phyloP scores from a whole-genome alignment of 2,329 filamentous ascomycete genomes.

The Pseudocercospora vitis region DNA sequence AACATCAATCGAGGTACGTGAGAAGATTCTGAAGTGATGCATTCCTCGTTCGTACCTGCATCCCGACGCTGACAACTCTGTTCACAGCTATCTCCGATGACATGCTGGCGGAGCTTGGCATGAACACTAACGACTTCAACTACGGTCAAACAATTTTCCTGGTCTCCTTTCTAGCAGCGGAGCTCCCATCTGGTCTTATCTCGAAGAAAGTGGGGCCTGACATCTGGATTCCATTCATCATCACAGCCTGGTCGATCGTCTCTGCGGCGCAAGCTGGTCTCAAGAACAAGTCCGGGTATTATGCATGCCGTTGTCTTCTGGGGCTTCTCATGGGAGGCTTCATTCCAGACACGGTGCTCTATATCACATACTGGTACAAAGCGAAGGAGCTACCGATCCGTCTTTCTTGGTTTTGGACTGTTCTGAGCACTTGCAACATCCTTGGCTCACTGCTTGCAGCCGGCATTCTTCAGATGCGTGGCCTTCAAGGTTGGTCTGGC shows the following conservation, averaged over 20 bases:
- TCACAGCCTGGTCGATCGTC: constrained; percentile 46
- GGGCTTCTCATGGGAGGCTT: constrained; percentile 43
- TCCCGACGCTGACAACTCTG: constrained; percentile 50
- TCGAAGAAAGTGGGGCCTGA: constrained; percentile 50
- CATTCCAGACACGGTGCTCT: constrained; percentile 53
- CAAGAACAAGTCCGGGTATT: constrained; percentile 39
- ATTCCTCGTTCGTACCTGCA: neutral
- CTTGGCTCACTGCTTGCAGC: constrained; percentile 51
- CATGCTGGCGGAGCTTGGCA: constrained; percentile 30
- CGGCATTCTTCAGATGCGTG: constrained; percentile 49
- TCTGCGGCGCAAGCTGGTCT: constrained; percentile 34
- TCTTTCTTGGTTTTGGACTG: constrained; percentile 46
- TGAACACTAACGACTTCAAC: constrained; percentile 38
- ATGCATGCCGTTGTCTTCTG: constrained; percentile 41
- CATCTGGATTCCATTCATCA: constrained; percentile 47
- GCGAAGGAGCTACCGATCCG: constrained; percentile 45
- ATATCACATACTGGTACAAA: constrained; percentile 32
- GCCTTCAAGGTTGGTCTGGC: constrained; percentile 31
- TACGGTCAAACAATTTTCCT: constrained; percentile 33
- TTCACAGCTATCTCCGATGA: constrained; percentile 28
- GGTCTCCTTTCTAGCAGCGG: constrained; percentile 38
- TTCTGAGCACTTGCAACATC: constrained; percentile 34
- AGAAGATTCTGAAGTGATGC: too few relatives aligned
- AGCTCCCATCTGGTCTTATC: constrained; percentile 49
- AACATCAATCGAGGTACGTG: constrained; percentile 31